Evolutionary conservation across 2,329 filamentous ascomycete genomes (phyloP).

Genomic region (Alternaria burnsii): DNA sequence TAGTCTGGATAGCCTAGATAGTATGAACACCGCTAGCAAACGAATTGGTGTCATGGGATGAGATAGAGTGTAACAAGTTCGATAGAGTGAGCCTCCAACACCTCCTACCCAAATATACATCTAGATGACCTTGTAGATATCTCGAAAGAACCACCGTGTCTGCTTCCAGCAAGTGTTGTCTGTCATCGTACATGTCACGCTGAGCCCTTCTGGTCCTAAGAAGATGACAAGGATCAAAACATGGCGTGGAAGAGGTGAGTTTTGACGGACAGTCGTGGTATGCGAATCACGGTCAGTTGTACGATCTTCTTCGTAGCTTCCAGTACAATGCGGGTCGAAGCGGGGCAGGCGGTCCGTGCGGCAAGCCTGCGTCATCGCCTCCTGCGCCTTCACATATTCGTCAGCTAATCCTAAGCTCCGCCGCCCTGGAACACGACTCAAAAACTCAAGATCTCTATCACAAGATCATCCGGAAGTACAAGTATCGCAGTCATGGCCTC

Average conservation of each 20-base stretch:
- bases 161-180: neutral
- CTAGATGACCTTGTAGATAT: neutral
- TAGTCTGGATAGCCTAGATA: too few species aligned
- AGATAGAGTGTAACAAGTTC: too few species aligned
- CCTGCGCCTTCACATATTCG: constrained; percentile 19
- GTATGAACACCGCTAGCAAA: too few species aligned
- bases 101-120: too few species aligned
- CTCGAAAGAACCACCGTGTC: neutral
- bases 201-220: neutral
- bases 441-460: neutral
- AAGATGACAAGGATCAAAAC: neutral
- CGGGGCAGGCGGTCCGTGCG: constrained; percentile 26
- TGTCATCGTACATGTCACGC: neutral
- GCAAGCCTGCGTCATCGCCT: constrained; percentile 24
- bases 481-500: constrained; percentile 25
- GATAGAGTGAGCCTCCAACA: too few species aligned
- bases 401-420: constrained; percentile 23
- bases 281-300: neutral
- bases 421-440: neutral
- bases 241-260: neutral
- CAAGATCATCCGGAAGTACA: neutral
- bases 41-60: too few species aligned
- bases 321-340: constrained; percentile 1
- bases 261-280: neutral
- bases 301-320: constrained; percentile 1